These are phyloP conservation scores for Talaromyces amestolkiae DNA, from an alignment of 2,329 filamentous ascomycete genomes.

Conservation along the genomic window DNA sequence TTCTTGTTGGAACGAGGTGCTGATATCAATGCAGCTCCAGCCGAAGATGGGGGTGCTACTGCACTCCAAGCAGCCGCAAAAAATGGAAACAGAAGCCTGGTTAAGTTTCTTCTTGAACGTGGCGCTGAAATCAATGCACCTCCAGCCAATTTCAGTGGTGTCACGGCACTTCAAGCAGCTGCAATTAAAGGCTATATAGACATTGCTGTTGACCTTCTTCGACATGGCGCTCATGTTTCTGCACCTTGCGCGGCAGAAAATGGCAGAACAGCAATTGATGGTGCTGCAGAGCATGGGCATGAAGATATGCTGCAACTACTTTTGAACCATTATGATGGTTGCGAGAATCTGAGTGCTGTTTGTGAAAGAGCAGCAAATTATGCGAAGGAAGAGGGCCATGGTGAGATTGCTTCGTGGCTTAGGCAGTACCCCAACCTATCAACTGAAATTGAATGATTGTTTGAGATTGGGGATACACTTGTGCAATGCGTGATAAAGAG, in stretches of 20 bases:
- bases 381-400: slow-evolving; percentile 4
- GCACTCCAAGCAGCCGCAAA: slow-evolving; percentile 4
- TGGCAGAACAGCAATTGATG: slow-evolving; percentile 29
- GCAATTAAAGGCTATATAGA: neutral
- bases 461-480: neutral
- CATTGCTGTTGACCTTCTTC: slow-evolving; percentile 21
- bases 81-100: neutral
- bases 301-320: slow-evolving; percentile 31
- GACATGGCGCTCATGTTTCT: slow-evolving; percentile 21
- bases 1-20: slow-evolving; percentile 13
- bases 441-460: neutral
- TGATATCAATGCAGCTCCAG: slow-evolving; percentile 23
- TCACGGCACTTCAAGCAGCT: slow-evolving; percentile 7
- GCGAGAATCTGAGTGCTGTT: slow-evolving; percentile 10
- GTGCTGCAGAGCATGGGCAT: slow-evolving; percentile 28
- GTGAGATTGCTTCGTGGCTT: slow-evolving; percentile 21
- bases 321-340: slow-evolving; percentile 22
- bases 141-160: neutral
- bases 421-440: slow-evolving; percentile 17
- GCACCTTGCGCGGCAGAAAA: slow-evolving; percentile 14
- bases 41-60: neutral
- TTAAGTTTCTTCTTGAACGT: neutral
- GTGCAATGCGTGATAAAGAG: neutral
- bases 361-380: slow-evolving; percentile 2
- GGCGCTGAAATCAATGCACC: neutral